Conservation (phyloP, 164 flowering plant genomes). For the Amborella trichopoda region DNA sequence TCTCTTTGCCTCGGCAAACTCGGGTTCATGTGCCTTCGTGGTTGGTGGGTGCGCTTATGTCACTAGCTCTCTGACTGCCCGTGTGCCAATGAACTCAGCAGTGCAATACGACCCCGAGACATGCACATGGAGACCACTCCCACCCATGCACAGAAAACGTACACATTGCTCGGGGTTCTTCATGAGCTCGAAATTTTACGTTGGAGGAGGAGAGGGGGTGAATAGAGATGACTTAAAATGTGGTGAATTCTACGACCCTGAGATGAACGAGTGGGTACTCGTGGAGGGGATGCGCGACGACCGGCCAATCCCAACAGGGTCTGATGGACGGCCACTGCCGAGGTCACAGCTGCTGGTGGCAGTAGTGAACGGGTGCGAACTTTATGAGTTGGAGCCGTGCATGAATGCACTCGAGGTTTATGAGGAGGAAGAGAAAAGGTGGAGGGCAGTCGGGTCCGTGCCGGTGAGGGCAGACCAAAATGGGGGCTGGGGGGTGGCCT, state of each 20-base stretch:
- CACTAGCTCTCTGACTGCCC: too few species aligned
- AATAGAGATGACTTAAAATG: conserved; percentile 38
- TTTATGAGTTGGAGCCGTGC: conserved; percentile 55
- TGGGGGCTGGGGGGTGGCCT: conserved; percentile 88
- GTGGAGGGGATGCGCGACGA: conserved; percentile 55
- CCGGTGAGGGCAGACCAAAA: conserved; percentile 61
- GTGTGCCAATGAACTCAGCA: conserved; percentile 47
- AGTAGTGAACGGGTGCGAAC: conserved; percentile 69
- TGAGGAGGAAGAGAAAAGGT: conserved; percentile 39
- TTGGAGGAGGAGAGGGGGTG: conserved; percentile 58
- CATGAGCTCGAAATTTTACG: conserved; percentile 69
- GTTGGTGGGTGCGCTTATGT: conserved; percentile 57
- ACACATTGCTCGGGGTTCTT: conserved; percentile 56
- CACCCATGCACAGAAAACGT: conserved; percentile 37
- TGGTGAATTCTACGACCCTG: conserved; percentile 49
- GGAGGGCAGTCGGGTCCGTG: conserved; percentile 56
- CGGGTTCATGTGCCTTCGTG: conserved; percentile 47
- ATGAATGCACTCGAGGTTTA: conserved; percentile 56
- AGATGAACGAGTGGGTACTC: conserved; percentile 36
- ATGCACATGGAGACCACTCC: conserved; percentile 47
- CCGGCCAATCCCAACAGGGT: conserved; percentile 21
- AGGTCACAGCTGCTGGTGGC: conserved; percentile 63
- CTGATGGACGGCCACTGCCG: conserved; percentile 8
- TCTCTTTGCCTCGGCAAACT: conserved; percentile 66
- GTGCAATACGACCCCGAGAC: conserved; percentile 46